Conservation (phyloP, 2,329 filamentous ascomycete species). For the Lachnellula cervina region DNA sequence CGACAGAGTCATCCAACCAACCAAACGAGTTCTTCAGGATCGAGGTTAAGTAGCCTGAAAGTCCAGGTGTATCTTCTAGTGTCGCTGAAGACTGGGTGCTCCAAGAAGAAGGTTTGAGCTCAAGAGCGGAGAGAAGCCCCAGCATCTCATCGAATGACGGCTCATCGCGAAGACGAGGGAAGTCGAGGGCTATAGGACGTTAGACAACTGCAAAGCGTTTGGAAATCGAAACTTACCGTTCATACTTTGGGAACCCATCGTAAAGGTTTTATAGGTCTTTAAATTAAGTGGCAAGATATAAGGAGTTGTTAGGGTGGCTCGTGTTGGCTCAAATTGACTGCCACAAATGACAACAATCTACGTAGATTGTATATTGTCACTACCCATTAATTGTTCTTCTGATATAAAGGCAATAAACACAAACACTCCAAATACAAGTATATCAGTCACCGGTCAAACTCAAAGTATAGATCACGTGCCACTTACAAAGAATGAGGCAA, state of each 20-base stretch:
- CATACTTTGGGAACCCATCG: background rate
- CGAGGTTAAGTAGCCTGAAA: constrained; percentile 33
- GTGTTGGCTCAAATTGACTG: too few species aligned
- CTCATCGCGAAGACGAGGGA: constrained; percentile 78
- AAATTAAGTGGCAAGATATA: background rate
- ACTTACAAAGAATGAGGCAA: too few species aligned
- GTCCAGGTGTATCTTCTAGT: background rate
- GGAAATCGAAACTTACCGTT: background rate
- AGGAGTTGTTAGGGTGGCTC: background rate
- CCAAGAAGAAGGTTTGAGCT: constrained; percentile 65
- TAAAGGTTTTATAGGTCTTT: background rate
- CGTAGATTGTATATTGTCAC: too few species aligned
- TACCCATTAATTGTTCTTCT: too few species aligned
- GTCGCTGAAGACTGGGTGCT: constrained; percentile 19
- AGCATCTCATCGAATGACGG: constrained; percentile 63
- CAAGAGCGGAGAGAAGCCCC: constrained; percentile 58
- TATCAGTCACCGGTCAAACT: too few species aligned
- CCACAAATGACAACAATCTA: too few species aligned
- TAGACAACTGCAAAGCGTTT: background rate
- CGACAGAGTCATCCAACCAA: constrained; percentile 50
- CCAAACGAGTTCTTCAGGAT: constrained; percentile 41
- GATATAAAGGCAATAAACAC: too few species aligned
- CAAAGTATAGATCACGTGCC: too few species aligned
- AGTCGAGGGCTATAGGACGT: constrained; percentile 54
- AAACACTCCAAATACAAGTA: too few species aligned